phyloP scores from a whole-genome alignment of 2,329 filamentous ascomycete species.

The Paraphoma chrysanthemicola region DNA sequence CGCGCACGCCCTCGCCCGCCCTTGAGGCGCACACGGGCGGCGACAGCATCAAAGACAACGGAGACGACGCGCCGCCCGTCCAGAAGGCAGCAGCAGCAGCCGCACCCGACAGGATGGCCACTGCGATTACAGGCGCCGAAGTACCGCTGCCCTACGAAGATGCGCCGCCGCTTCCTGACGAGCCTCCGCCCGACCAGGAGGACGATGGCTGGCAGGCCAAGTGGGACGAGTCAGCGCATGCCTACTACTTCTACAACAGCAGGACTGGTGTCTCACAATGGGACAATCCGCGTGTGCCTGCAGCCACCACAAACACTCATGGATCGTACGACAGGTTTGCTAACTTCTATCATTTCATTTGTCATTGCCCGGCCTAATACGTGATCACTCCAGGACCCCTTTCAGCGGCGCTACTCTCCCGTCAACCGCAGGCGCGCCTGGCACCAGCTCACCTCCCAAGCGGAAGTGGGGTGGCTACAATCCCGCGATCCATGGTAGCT shows the following conservation, averaged over 20 bases:
- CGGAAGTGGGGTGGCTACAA: constrained; percentile 80
- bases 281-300: constrained; percentile 81
- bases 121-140: constrained; percentile 10
- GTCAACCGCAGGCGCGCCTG: constrained; percentile 39
- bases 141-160: constrained; percentile 39
- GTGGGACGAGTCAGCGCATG: constrained; percentile 73
- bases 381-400: constrained; percentile 31
- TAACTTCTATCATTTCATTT: constrained; percentile 37
- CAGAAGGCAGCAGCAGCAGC: constrained; percentile 6
- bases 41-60: constrained; percentile 14
- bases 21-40: constrained; percentile 11
- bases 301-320: constrained; percentile 38
- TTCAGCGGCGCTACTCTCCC: constrained; percentile 32
- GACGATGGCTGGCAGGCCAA: constrained; percentile 81
- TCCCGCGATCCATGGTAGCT: constrained; percentile 93
- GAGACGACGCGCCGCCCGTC: constrained; percentile 10
- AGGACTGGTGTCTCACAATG: constrained; percentile 77
- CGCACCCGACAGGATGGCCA: constrained; percentile 16
- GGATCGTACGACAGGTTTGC: constrained; percentile 47
- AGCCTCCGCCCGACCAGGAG: constrained; percentile 52
- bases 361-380: constrained; percentile 40
- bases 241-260: constrained; percentile 86
- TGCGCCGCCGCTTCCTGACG: constrained; percentile 55
- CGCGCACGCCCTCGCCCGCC: constrained; percentile 1
- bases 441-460: constrained; percentile 42